Percentiles rank a stretch among this genome's conserved stretches.
phyloP scores from a whole-genome alignment of 23 red algal species.

The Gracilariopsis chorda region DNA sequence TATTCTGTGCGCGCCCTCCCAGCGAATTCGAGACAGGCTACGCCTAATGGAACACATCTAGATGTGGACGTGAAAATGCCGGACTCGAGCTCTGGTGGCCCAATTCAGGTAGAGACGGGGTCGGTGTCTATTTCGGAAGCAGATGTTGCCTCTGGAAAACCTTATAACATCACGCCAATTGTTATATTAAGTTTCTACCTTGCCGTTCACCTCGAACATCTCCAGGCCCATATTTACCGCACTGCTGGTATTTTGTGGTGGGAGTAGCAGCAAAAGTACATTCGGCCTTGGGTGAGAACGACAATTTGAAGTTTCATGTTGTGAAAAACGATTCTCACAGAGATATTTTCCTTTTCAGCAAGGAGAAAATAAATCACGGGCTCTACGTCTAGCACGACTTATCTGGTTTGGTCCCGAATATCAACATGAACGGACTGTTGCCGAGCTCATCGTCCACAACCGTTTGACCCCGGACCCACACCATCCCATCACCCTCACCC shows the following conservation, averaged over 20 bases:
- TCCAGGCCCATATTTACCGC: conserved; percentile 57
- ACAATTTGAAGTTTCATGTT: conserved; percentile 81
- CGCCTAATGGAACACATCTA: background rate
- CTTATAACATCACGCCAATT: conserved; percentile 76
- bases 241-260: conserved; percentile 91
- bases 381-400: too few species aligned
- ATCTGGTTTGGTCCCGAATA: too few species aligned
- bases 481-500: too few species aligned
- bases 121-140: conserved; percentile 34
- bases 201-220: conserved; percentile 45
- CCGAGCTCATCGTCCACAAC: too few species aligned
- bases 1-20: background rate
- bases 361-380: too few species aligned
- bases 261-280: conserved; percentile 97
- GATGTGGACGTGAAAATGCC: background rate
- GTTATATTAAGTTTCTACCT: conserved; percentile 37
- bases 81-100: background rate
- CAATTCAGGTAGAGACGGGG: conserved; percentile 26
- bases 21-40: background rate
- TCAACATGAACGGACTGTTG: too few species aligned
- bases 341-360: conserved; percentile 77
- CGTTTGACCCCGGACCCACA: too few species aligned
- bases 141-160: conserved; percentile 31
- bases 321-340: conserved; percentile 85
- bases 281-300: conserved; percentile 90